Evolutionary conservation across 192 early-diverging fungal species (phyloP).

Genomic region (Backusella circina): DNA sequence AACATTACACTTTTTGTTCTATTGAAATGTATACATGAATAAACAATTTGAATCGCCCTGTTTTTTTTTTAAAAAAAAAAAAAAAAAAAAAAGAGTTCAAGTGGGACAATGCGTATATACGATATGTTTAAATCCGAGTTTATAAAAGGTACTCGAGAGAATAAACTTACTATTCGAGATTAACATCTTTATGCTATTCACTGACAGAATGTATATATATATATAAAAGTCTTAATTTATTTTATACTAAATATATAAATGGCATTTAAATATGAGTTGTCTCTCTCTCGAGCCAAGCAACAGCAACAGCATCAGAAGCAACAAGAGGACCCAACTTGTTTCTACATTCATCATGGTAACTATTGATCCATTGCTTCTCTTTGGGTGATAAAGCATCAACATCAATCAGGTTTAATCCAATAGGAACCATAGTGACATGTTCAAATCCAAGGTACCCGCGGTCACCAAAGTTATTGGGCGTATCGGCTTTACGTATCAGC

Average conservation of each 20-base stretch:
- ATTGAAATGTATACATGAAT: not conserved
- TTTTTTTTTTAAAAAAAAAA: not conserved
- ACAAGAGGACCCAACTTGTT: constrained; percentile 78
- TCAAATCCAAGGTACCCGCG: constrained; percentile 84
- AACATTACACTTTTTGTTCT: not conserved
- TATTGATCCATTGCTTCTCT: constrained; percentile 86
- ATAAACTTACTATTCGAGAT: too few species aligned
- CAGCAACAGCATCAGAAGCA: constrained; percentile 57
- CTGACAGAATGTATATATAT: too few species aligned
- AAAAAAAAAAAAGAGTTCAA: too few species aligned
- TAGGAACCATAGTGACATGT: constrained; percentile 84
- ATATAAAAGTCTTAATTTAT: too few species aligned
- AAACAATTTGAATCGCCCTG: not conserved
- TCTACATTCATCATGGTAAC: constrained; percentile 74
- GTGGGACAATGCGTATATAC: too few species aligned
- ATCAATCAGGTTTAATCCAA: constrained; percentile 83
- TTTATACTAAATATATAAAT: too few species aligned
- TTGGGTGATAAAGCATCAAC: constrained; percentile 54
- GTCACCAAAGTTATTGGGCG: constrained; percentile 81
- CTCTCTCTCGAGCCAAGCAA: constrained; percentile 83
- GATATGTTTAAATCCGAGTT: too few species aligned
- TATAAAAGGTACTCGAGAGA: too few species aligned
- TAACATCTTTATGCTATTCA: too few species aligned
- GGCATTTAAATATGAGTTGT: constrained; percentile 59
- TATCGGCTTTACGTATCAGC: constrained; percentile 66